phyloP scores from a whole-genome alignment of 495 filamentous ascomycete species.

The Aspergillus bertholletiae region DNA sequence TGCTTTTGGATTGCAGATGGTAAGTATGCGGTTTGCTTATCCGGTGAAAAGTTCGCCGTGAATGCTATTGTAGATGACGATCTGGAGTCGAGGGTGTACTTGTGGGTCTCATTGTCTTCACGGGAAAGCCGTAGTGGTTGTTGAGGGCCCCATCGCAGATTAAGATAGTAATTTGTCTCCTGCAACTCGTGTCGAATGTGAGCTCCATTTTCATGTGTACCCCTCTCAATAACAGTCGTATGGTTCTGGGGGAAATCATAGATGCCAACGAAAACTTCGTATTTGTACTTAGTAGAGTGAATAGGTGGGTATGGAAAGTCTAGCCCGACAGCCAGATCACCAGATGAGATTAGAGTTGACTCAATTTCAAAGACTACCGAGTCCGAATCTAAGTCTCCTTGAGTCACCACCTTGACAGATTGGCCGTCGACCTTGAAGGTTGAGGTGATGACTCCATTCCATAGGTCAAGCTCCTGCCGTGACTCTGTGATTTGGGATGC shows the following conservation, averaged over 20 bases:
- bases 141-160: slow-evolving; percentile 7
- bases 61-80: slow-evolving; percentile 2
- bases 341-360: slow-evolving; percentile 1
- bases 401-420: slow-evolving; percentile 11
- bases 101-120: slow-evolving; percentile 3
- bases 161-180: slow-evolving; percentile 12
- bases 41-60: slow-evolving; percentile 8
- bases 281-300: slow-evolving; percentile 14
- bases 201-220: not conserved
- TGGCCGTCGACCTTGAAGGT: slow-evolving; percentile 9
- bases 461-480: slow-evolving; percentile 12
- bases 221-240: slow-evolving; percentile 1
- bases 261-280: slow-evolving; percentile 13
- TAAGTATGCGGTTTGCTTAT: not conserved
- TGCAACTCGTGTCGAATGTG: slow-evolving; percentile 12
- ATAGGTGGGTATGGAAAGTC: slow-evolving; percentile 16
- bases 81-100: slow-evolving; percentile 1
- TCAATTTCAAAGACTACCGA: slow-evolving; percentile 7
- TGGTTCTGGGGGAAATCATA: slow-evolving; percentile 13
- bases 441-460: slow-evolving; percentile 13
- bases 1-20: slow-evolving; percentile 1
- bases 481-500: slow-evolving; percentile 4
- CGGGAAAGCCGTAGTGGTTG: slow-evolving; percentile 3
- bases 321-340: slow-evolving; percentile 9
- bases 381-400: slow-evolving; percentile 15